These are phyloP conservation scores for Solidago caesia DNA, from an alignment of 129 eudicot species.

Conservation along the genomic window DNA sequence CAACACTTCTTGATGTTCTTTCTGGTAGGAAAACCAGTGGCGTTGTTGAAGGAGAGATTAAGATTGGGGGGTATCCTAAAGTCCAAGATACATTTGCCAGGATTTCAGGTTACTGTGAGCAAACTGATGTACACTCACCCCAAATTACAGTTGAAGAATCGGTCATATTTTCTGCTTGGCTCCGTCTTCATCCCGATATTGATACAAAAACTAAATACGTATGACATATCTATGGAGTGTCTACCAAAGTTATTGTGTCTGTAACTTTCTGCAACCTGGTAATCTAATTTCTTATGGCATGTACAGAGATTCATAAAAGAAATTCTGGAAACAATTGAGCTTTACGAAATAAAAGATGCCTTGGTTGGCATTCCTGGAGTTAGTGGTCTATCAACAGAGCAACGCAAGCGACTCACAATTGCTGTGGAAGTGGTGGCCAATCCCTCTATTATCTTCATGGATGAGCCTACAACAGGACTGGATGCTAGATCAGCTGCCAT, in stretches of 20 bases:
- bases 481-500: conserved; percentile 50
- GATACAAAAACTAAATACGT: conserved; percentile 65
- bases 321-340: conserved; percentile 36
- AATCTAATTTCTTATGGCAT: not conserved
- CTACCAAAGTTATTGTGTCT: not conserved
- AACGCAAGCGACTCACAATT: conserved; percentile 43
- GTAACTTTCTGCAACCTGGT: not conserved
- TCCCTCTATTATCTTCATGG: conserved; percentile 48
- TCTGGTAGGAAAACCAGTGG: conserved; percentile 84
- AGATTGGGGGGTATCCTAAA: conserved; percentile 68
- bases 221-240: not conserved
- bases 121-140: conserved; percentile 80
- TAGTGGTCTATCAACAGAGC: conserved; percentile 44
- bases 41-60: conserved; percentile 56
- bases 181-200: conserved; percentile 71
- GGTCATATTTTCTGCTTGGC: conserved; percentile 76
- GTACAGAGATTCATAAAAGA: conserved; percentile 28
- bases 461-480: conserved; percentile 49
- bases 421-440: conserved; percentile 48
- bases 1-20: conserved; percentile 91
- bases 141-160: conserved; percentile 83
- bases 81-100: conserved; percentile 75
- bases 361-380: conserved; percentile 44
- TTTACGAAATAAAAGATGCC: conserved; percentile 24
- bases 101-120: conserved; percentile 87